Conservation (phyloP, 208 protist genomes). For the Trypanosoma rangeli region DNA sequence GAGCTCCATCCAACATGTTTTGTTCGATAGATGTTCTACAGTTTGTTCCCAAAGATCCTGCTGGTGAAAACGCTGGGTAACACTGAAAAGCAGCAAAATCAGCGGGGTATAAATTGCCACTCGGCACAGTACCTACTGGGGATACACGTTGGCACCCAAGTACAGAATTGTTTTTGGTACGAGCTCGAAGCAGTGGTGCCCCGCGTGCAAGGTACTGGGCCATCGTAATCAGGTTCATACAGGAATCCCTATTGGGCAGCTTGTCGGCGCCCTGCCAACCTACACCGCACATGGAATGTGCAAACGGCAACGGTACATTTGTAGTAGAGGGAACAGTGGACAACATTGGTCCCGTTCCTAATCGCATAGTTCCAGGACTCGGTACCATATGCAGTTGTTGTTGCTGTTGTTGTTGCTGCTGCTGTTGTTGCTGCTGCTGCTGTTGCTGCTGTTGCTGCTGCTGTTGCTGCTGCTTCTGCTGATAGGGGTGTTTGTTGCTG, state of each 20-base stretch:
- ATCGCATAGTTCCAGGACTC: background rate
- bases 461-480: background rate
- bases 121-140: background rate
- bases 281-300: background rate
- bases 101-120: background rate
- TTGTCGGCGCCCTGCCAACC: background rate
- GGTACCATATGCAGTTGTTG: conserved; percentile 15
- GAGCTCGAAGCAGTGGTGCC: conserved; percentile 11
- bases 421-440: conserved; percentile 12
- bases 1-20: background rate
- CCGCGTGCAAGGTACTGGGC: conserved; percentile 5
- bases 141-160: background rate
- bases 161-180: background rate
- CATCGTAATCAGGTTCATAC: background rate
- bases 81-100: conserved; percentile 5
- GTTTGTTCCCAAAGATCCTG: background rate
- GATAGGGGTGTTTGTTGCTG: background rate
- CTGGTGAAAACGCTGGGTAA: background rate
- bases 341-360: background rate
- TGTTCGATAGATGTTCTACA: background rate
- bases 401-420: conserved; percentile 17
- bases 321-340: background rate
- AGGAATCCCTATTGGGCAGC: conserved; percentile 3
- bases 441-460: conserved; percentile 17
- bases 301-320: background rate